Base-by-base conservation (phyloP, 345 rosid genomes). In the Iberis pinnata region DNA sequence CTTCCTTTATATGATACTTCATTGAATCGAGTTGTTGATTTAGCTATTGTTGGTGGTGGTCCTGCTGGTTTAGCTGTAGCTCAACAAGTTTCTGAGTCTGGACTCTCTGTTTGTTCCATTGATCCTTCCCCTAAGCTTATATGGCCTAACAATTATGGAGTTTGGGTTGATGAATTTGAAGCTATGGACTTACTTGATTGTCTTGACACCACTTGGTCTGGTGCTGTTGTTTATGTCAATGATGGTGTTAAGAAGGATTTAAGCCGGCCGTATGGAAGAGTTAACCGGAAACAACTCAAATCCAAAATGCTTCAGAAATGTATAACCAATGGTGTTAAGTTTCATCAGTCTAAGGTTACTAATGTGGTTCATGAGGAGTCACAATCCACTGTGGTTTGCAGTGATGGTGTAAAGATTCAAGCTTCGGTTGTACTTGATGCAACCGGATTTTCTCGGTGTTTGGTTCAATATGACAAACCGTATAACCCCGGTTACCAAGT, bases 141-240 rank as follows among this genome's bases (percentile, higher is more conserved):
- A n/a, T 90, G 96, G 96, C 98, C 98, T 26, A 90, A 90, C 65
- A 90, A 90, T 57, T 90, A 90, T 38, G 98, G 98, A 12, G 98
- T 87, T 56, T 92, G 98, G 96, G 96, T 92, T 59, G 96, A 92
- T 68, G 96, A 92, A 57, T 92, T 92, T 56, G 96, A 85, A 65
- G 96, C 95, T 57, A 82, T 92, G 98, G 93, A 85, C 75, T 72
- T 92, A 59, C 84, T 92, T 10, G 98, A 92, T 32, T 92, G 95
- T 69, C 96, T 92, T 5, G 98, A 90, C 58, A 79, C 93, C 15
- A 84, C 89, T 12, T 92, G 98, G 95, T 81, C 89, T n/a, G 96
- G 95, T 64, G 98, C 98, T 29, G 93, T 79, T 62, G 93, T 92
- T 33, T 77, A 77, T 49, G 63, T 80, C 6, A 61, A 80, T 49